A percentile compares a stretch with the other conserved stretches of the same genome.
Evolutionary conservation across 148 eudicot species (phyloP).

Genomic region (Oxyria digyna): DNA sequence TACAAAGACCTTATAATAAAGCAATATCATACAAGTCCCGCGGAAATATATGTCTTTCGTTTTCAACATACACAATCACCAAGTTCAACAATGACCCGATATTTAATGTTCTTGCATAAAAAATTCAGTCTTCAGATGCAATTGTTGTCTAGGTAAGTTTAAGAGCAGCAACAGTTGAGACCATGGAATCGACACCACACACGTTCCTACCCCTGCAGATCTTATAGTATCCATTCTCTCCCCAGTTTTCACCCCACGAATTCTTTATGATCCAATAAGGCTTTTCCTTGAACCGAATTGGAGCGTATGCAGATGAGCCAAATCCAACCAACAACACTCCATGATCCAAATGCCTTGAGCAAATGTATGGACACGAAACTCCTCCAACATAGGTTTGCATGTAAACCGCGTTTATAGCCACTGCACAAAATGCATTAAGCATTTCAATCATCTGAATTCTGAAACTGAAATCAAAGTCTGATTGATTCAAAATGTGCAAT

Average conservation of each 20-base stretch:
- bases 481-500: not conserved
- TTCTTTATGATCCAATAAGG: slow-evolving; percentile 87
- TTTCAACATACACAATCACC: not conserved
- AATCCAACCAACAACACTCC: slow-evolving; percentile 78
- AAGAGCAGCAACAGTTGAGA: slow-evolving; percentile 53
- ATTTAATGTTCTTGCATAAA: not conserved
- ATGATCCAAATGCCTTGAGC: slow-evolving; percentile 56
- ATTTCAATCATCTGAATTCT: not conserved
- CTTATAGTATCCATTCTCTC: slow-evolving; percentile 66
- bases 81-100: not conserved
- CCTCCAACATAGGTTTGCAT: slow-evolving; percentile 75
- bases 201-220: slow-evolving; percentile 58
- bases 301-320: slow-evolving; percentile 53
- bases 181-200: slow-evolving; percentile 77
- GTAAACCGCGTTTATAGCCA: slow-evolving; percentile 65
- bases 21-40: not conserved
- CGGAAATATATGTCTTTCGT: not conserved
- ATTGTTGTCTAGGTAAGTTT: not conserved
- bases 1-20: not conserved
- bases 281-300: slow-evolving; percentile 57
- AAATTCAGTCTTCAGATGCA: slow-evolving; percentile 1
- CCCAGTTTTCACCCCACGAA: slow-evolving; percentile 81
- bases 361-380: slow-evolving; percentile 75
- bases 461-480: not conserved
- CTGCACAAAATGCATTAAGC: slow-evolving; percentile 20